phyloP scores from a whole-genome alignment of 2,329 filamentous ascomycete genomes.

The Ophiocordyceps camponoti-saundersi region DNA sequence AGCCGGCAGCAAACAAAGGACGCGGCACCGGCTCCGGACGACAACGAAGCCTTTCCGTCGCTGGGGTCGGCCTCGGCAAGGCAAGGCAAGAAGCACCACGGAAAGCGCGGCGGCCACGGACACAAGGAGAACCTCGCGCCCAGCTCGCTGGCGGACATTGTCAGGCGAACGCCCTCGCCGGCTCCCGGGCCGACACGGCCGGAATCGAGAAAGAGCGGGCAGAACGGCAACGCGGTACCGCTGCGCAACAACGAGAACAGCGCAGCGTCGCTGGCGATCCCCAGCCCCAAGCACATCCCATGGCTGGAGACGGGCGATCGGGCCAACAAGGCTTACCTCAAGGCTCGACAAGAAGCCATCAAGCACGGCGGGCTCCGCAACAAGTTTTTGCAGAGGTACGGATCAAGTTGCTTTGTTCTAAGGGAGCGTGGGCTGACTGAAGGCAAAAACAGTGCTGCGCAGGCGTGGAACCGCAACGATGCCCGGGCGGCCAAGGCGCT shows the following conservation, averaged over 20 bases:
- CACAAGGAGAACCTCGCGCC: conserved; percentile 52
- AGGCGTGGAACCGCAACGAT: conserved; percentile 97
- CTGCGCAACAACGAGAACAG: conserved; percentile 60
- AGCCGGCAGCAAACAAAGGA: conserved; percentile 55
- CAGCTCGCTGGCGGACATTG: conserved; percentile 78
- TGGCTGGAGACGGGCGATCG: conserved; percentile 89
- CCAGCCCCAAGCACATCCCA: conserved; percentile 78
- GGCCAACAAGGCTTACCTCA: conserved; percentile 87
- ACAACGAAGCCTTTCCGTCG: conserved; percentile 88
- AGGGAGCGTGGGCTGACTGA: neutral
- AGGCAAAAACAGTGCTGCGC: conserved; percentile 51
- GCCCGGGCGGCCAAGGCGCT: conserved; percentile 89
- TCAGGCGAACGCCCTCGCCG: conserved; percentile 89
- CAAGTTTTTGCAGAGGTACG: conserved; percentile 85
- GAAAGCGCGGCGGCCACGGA: conserved; percentile 72
- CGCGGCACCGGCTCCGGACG: conserved; percentile 65
- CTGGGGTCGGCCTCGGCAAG: conserved; percentile 63
- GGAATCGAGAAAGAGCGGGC: conserved; percentile 39
- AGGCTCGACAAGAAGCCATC: conserved; percentile 87
- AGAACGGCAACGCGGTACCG: conserved; percentile 47
- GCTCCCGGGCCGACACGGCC: conserved; percentile 41
- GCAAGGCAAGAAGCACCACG: conserved; percentile 78
- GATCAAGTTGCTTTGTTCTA: neutral
- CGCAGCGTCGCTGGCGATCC: conserved; percentile 65
- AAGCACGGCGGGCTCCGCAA: conserved; percentile 93